Evolutionary conservation across 202 grass and related monocot species (phyloP).

Genomic region (Setaria viridis): DNA sequence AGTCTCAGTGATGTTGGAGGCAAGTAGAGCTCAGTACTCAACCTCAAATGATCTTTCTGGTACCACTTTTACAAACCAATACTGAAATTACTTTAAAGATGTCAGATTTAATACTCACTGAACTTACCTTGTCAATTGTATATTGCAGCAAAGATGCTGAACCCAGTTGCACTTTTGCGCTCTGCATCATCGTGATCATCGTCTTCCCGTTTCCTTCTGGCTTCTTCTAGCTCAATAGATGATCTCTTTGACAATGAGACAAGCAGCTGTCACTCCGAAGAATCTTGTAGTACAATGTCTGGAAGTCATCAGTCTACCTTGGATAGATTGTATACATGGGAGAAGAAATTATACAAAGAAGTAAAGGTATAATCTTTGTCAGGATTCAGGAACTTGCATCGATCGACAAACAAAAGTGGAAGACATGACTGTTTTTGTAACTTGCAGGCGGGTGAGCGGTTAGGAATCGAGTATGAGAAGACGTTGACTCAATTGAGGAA

Average conservation of each 20-base stretch:
- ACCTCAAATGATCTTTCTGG: slow-evolving; percentile 85
- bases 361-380: slow-evolving; percentile 79
- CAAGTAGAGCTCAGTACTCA: slow-evolving; percentile 80
- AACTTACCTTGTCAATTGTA: slow-evolving; percentile 39
- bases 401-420: not conserved
- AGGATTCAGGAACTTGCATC: slow-evolving; percentile 31
- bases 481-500: slow-evolving; percentile 76
- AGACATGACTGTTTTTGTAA: slow-evolving; percentile 40
- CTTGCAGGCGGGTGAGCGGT: slow-evolving; percentile 76
- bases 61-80: slow-evolving; percentile 61
- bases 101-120: slow-evolving; percentile 40
- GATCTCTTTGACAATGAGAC: slow-evolving; percentile 90
- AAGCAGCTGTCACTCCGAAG: slow-evolving; percentile 84
- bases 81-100: slow-evolving; percentile 38
- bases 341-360: slow-evolving; percentile 98
- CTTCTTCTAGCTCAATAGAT: slow-evolving; percentile 75
- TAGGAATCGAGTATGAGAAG: slow-evolving; percentile 97
- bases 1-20: slow-evolving; percentile 89
- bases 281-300: slow-evolving; percentile 78
- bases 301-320: slow-evolving; percentile 91
- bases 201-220: slow-evolving; percentile 84
- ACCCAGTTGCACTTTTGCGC: slow-evolving; percentile 75
- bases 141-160: slow-evolving; percentile 84
- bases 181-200: slow-evolving; percentile 78
- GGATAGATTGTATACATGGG: slow-evolving; percentile 94